Base-by-base conservation (phyloP, 495 filamentous ascomycete species). In the Aspergillus affinis region DNA sequence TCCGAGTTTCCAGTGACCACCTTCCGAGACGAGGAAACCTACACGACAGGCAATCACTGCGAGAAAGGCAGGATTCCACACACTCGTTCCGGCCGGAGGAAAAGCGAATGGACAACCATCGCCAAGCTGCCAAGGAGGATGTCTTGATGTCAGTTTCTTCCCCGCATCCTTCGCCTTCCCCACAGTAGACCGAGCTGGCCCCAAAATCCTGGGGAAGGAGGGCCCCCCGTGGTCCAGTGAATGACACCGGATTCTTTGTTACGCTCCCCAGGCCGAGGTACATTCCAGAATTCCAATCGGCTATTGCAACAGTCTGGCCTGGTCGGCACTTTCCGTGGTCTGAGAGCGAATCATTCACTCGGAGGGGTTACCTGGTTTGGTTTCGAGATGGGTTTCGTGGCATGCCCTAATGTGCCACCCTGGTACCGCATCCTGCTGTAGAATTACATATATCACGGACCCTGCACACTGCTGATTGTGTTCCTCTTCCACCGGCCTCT, bases 201-300 rank as follows among this genome's bases (percentile, higher is more conserved):
- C 30, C 30, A 3, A 48, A 57, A 48, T n/a, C 47, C 21, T 48
- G 56, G 56, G 55, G 44, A 58, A 44, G 8, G 12, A 48, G 44
- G 48, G 56, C 32, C 30, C 20, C 19, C 46, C n/a, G 46, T 20
- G 6, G 7, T 9, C 12, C 47, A 41, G 17, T 48, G 27, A 36
- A n/a, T 9, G 36, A 17, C 13, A 0, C 10, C 13, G 15, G n/a
- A 13, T 23, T 47, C 36, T 29, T 4, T 18, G 13, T 29, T 49
- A 21, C 26, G 13, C 30, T 23, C 32, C 10, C 6, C 30, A n/a
- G 48, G 23, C 66, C 66, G 66, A 69, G 66, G 66, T 53, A 60
- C 9, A 15, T 41, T 41, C 8, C 36, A 15, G 13, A 4, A 4
- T 41, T 13, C 36, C 36, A 41, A 41, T 41, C 36, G 36, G 36